Evolutionary conservation across 163 green algal genomes (phyloP), one percentile per base, ranked within the genome.

Genomic region (Chloromonas sp.): DNA sequence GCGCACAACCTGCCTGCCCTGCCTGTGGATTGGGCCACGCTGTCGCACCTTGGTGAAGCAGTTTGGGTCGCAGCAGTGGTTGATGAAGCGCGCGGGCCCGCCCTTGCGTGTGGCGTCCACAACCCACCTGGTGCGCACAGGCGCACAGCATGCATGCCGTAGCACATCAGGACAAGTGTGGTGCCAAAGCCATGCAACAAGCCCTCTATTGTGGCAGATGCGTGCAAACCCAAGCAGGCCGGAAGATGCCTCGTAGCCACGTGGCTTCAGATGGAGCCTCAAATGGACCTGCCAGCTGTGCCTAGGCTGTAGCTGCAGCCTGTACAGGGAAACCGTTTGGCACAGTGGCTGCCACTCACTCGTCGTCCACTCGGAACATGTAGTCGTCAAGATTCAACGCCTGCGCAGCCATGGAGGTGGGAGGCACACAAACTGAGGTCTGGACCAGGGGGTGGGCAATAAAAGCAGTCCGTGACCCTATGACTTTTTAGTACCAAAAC

Each of bases 11-110:
- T 74, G 66, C 66, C 66, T 74, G 66, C 66, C 66, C 84, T 0
- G 80, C 80, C 79, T 86, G 79, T 60, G 92, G 92, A 60, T 81
- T 14, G 78, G 82, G 86, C 93, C 90, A 11, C 90, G 84, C 70
- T 87, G 82, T 93, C 92, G 89, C 0, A 90, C 83, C 71, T 88
- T 87, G 58, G 90, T 91, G 89, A 93, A 94, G 88, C 92, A 96
- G 90, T 97, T 97, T 71, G 93, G 93, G 77, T 95, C 94, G 85
- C 94, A 97, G 70, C 86, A 92, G 92, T 97, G 94, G 87, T 97
- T 97, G 87, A 97, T 95, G 91, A 94, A 97, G 60, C 94, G 91
- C 1, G 93, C 94, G 0, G 85, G 74, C 60, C 92, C 92, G 58
- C 93, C 93, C 83, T 85, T 79, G n/a, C 85, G 71, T 1, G 86